A percentile compares a stretch with the other conserved stretches of the same genome.
phyloP scores from a whole-genome alignment of 352 stramenopile genomes.

The Phytophthora idaei region DNA sequence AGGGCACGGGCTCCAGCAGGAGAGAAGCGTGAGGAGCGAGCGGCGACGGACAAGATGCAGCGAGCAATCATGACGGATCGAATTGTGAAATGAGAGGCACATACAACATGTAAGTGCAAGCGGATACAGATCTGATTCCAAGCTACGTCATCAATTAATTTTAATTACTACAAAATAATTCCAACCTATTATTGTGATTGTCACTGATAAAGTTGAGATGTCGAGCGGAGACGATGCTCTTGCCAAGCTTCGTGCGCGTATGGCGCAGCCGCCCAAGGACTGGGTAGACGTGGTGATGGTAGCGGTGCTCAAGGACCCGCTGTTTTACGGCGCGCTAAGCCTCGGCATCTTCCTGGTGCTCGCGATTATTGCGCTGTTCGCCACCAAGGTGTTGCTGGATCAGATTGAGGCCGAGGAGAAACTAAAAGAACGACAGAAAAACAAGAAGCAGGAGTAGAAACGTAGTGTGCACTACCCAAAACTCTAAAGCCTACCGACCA shows the following conservation, averaged over 20 bases:
- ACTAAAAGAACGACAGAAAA: slow-evolving; percentile 20
- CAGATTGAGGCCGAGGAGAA: slow-evolving; percentile 63
- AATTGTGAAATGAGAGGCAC: slow-evolving; percentile 7
- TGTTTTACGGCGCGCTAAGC: slow-evolving; percentile 58
- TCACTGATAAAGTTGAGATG: background rate
- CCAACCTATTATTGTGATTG: too few species aligned
- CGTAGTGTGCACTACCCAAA: slow-evolving; percentile 7
- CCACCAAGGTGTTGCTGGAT: slow-evolving; percentile 62
- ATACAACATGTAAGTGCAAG: background rate
- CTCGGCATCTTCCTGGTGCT: slow-evolving; percentile 55
- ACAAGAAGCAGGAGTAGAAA: slow-evolving; percentile 31
- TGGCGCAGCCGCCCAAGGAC: slow-evolving; percentile 59
- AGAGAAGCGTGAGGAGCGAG: slow-evolving; percentile 23
- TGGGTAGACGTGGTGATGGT: slow-evolving; percentile 74
- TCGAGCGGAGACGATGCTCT: slow-evolving; percentile 23
- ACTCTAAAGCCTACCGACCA: slow-evolving; percentile 22
- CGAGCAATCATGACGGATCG: slow-evolving; percentile 24
- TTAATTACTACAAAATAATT: background rate
- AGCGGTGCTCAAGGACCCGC: slow-evolving; percentile 60
- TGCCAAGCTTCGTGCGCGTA: slow-evolving; percentile 46
- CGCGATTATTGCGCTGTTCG: slow-evolving; percentile 56
- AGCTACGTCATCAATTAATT: slow-evolving; percentile 7
- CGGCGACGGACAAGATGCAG: slow-evolving; percentile 24
- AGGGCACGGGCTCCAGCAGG: slow-evolving; percentile 36
- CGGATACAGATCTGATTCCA: background rate